Evolutionary conservation across 83 land plant genomes (phyloP), one percentile per base, ranked within the genome.

Genomic region (Picea mariana): DNA sequence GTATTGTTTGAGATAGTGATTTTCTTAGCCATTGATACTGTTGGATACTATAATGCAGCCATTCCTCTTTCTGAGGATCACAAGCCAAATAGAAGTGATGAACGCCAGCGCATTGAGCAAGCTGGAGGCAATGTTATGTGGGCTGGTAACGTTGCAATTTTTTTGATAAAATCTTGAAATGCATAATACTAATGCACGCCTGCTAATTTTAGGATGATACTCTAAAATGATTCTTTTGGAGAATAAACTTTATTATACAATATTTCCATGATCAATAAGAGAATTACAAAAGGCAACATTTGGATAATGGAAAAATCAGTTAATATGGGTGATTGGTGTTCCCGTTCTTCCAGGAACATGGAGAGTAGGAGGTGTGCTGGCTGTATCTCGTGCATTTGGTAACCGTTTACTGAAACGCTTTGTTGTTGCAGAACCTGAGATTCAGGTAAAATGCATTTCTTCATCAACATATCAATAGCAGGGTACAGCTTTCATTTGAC

Each of bases 41-140:
- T 47, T 75, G 77, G 27, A 21, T n/a, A 47, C 9, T 8, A 61
- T 47, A 47, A 34, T 63, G 21, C 88, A 95, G 98, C 98, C 34
- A 84, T 92, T 83, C 73, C 98, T 52, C 89, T 95, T 24, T 95
- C 98, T 15, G 90, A 85, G 27, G 98, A 95, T 79, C 98, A 95
- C 62, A 95, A 95, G 81, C 98, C 98, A 49, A 93, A 95, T 21
- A 94, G 97, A 81, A 88, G 88, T 82, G 98, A 95, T 81, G 98
- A 95, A 86, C 87, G 98, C 66, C 89, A 89, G 80, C 86, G 98
- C 81, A 95, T 95, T 86, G 98, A 95, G 84, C 86, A 81, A 77
- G 98, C 98, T 71, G 98, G 98, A 78, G 98, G 98, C 72, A 82
- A 91, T 61, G 97, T 95, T 65, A 90, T 93, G 89, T 94, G 97